phyloP scores from a whole-genome alignment of 2,329 filamentous ascomycete genomes.

The Aspergillus ustus region DNA sequence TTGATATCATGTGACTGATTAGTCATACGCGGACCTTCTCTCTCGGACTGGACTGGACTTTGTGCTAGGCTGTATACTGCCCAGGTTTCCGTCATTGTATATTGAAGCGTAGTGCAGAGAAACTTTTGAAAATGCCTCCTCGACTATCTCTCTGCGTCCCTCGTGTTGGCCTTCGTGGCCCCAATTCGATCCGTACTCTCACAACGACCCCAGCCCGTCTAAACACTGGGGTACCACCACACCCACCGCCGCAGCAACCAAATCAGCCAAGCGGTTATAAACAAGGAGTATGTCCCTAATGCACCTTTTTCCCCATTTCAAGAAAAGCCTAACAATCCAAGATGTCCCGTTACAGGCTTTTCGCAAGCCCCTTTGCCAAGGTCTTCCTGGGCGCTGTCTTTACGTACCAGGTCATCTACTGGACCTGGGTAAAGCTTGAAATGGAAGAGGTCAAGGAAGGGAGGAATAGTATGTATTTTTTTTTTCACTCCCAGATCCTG shows the following conservation, averaged over 20 bases:
- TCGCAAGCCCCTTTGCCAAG: conserved; percentile 51
- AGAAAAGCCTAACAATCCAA: conserved; percentile 21
- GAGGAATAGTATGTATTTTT: conserved; percentile 43
- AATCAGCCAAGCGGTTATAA: conserved; percentile 26
- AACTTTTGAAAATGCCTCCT: not conserved
- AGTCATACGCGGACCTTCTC: conserved; percentile 18
- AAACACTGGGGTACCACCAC: conserved; percentile 6
- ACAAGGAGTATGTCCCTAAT: conserved; percentile 33
- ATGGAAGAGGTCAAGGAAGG: conserved; percentile 49
- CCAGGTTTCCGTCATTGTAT: not conserved
- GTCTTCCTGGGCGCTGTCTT: conserved; percentile 54
- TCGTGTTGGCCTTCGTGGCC: not conserved
- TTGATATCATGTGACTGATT: conserved; percentile 31
- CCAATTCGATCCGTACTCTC: conserved; percentile 16
- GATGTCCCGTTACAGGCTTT: conserved; percentile 46
- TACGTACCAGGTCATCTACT: conserved; percentile 54
- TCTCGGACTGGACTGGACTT: not conserved
- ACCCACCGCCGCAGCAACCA: conserved; percentile 8
- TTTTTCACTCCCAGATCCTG: not conserved
- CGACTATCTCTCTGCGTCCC: not conserved
- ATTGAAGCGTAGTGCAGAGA: not conserved
- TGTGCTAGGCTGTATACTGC: not conserved
- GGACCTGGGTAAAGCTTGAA: conserved; percentile 54
- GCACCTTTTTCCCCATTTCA: not conserved
- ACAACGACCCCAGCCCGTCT: conserved; percentile 17